Evolutionary conservation across 345 rosid genomes (phyloP), one percentile per base, ranked within the genome.

Genomic region (Sonneratia alba): DNA sequence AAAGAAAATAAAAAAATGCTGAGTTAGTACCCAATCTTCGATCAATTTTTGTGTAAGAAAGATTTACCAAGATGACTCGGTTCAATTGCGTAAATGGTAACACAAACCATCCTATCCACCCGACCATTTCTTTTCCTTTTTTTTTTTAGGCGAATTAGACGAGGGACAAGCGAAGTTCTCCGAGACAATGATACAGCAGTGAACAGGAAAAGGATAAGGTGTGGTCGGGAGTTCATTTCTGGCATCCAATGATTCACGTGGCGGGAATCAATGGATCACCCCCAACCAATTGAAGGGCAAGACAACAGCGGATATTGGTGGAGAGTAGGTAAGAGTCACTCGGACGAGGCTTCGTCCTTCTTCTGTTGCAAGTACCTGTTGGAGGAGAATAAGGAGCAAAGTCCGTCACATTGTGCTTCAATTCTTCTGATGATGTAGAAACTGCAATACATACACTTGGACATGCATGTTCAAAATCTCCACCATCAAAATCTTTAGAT

Each of bases 321-420:
- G 56, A 32, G 12, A 9, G 37, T 24, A 43, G 9, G 49, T 37
- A 3, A 13, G 36, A 19, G 36, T 68, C 70, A 68, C 56, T 68
- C 12, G 36, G 70, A n/a, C 18, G 70, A 43, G 36, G 34, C 55
- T 68, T 68, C 70, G 6, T 70, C 45, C 42, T 70, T 70, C 72
- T 70, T 51, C 63, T 70, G 18, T 70, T 70, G 61, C 63, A 70
- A 70, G 72, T 70, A 70, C 63, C 72, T 70, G 27, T 16, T 24
- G n/a, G 63, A 62, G 63, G 34, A 57, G 63, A 57, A 22, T 32
- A 62, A 62, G 66, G 6, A 27, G 36, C 18, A 62, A 5, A 62
- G 16, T 37, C 10, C 14, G 66, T 62, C 27, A 62, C 15, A 62
- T 13, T 27, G 38, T 32, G 64, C 66, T 34, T 32, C 36, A 27